phyloP scores from a whole-genome alignment of 176 grass and related monocot species.

The Pharus latifolius region DNA sequence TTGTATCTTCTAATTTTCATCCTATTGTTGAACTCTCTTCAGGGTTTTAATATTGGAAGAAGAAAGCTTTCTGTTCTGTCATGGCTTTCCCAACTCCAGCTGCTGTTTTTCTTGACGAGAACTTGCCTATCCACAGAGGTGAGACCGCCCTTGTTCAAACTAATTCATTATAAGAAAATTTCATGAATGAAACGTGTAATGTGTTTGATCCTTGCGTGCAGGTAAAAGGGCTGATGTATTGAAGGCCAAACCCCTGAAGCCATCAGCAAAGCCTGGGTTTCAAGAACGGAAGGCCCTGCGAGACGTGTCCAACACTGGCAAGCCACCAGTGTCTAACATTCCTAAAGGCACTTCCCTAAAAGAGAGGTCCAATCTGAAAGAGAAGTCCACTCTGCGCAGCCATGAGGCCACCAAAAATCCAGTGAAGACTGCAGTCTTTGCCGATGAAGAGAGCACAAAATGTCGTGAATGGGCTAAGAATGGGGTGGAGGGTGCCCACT shows the following conservation, averaged over 20 bases:
- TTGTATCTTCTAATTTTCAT: neutral
- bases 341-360: constrained; percentile 22
- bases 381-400: constrained; percentile 12
- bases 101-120: constrained; percentile 40
- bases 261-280: constrained; percentile 21
- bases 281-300: constrained; percentile 39
- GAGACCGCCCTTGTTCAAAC: neutral
- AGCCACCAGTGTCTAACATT: constrained; percentile 10
- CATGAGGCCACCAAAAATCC: constrained; percentile 25
- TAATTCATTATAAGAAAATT: neutral
- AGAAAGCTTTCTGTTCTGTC: constrained; percentile 4
- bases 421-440: constrained; percentile 17
- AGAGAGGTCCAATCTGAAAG: constrained; percentile 28
- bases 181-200: neutral
- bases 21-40: neutral
- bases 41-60: neutral
- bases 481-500: constrained; percentile 38
- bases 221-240: constrained; percentile 33
- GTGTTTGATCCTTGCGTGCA: neutral
- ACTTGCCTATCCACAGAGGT: constrained; percentile 35
- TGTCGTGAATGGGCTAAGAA: constrained; percentile 61
- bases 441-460: constrained; percentile 37
- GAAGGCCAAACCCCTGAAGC: constrained; percentile 44
- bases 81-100: constrained; percentile 44
- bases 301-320: constrained; percentile 46